Conservation (phyloP, 2,329 filamentous ascomycete species). For the Aspergillus neoniger region DNA sequence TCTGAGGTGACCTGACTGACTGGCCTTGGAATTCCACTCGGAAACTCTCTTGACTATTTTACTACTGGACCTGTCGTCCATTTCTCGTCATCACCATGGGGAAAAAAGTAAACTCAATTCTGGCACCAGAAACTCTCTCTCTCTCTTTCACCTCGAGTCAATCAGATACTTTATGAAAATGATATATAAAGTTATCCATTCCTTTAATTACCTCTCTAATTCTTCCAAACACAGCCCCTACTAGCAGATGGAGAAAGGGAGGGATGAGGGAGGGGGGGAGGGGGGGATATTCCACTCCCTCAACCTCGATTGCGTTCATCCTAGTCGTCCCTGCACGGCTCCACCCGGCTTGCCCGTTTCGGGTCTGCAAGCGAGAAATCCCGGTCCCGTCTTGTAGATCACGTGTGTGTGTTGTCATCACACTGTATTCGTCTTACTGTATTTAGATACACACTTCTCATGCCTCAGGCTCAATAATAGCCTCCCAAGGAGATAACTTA, state of each 20-base stretch:
- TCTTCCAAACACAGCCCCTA: background rate
- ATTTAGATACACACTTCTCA: background rate
- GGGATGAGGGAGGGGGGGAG: too few relatives aligned
- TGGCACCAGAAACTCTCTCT: too few relatives aligned
- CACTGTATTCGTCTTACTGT: background rate
- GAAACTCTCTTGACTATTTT: background rate
- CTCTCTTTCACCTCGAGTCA: too few relatives aligned
- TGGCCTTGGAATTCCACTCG: background rate
- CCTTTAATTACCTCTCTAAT: background rate
- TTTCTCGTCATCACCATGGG: too few relatives aligned
- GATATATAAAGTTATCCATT: too few relatives aligned
- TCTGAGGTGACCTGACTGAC: too few relatives aligned
- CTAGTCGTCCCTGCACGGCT: constrained; percentile 12
- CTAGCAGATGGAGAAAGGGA: too few relatives aligned
- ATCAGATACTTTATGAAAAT: too few relatives aligned
- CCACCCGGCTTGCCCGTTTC: constrained; percentile 17
- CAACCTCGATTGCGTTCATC: constrained; percentile 16
- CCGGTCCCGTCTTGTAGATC: constrained; percentile 1
- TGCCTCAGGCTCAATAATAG: background rate
- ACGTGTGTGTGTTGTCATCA: constrained; percentile 11
- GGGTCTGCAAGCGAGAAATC: constrained; percentile 18
- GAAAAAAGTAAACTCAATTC: too few relatives aligned
- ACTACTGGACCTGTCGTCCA: too few relatives aligned
- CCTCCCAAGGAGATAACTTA: too few relatives aligned
- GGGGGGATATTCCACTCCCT: too few relatives aligned